Percentiles rank a stretch among this genome's conserved stretches.
phyloP scores from a whole-genome alignment of 257 asterid species.

The Nicotiana benthamiana region DNA sequence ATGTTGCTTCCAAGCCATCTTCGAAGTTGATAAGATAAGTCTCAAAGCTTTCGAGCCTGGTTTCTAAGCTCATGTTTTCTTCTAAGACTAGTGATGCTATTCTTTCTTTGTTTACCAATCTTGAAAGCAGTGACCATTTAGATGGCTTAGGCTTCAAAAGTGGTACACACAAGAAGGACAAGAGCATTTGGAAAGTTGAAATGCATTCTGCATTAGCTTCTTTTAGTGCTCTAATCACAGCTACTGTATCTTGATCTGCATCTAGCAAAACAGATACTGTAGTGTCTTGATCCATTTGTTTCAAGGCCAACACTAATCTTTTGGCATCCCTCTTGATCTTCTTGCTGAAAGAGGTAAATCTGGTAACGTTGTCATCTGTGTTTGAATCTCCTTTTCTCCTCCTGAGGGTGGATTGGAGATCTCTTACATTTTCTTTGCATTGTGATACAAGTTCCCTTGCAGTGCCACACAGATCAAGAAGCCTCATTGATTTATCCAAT shows the following conservation, averaged over 20 bases:
- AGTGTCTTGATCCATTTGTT: slow-evolving; percentile 17
- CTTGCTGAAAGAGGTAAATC: slow-evolving; percentile 11
- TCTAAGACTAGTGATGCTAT: slow-evolving; percentile 11
- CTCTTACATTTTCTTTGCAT: slow-evolving; percentile 16
- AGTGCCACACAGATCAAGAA: slow-evolving; percentile 20
- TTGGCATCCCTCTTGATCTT: slow-evolving; percentile 22
- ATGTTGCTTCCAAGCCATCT: neutral
- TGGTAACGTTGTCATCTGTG: neutral
- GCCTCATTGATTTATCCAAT: slow-evolving; percentile 12
- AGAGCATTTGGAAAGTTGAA: slow-evolving; percentile 18
- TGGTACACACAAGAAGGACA: slow-evolving; percentile 19
- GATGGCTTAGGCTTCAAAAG: slow-evolving; percentile 17
- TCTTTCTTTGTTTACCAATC: slow-evolving; percentile 17
- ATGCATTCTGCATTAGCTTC: slow-evolving; percentile 20
- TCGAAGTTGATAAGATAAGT: neutral
- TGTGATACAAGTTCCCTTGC: slow-evolving; percentile 17
- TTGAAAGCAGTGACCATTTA: slow-evolving; percentile 33
- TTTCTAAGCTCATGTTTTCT: neutral
- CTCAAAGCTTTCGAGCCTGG: slow-evolving; percentile 21
- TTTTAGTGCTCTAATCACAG: slow-evolving; percentile 17
- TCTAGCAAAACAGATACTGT: slow-evolving; percentile 10
- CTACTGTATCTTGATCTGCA: slow-evolving; percentile 19
- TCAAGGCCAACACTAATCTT: slow-evolving; percentile 14
- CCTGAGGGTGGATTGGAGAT: slow-evolving; percentile 20
- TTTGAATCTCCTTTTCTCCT: slow-evolving; percentile 19